Conservation (phyloP, 2,329 filamentous ascomycete genomes). For the Leptosphaerulina australis region DNA sequence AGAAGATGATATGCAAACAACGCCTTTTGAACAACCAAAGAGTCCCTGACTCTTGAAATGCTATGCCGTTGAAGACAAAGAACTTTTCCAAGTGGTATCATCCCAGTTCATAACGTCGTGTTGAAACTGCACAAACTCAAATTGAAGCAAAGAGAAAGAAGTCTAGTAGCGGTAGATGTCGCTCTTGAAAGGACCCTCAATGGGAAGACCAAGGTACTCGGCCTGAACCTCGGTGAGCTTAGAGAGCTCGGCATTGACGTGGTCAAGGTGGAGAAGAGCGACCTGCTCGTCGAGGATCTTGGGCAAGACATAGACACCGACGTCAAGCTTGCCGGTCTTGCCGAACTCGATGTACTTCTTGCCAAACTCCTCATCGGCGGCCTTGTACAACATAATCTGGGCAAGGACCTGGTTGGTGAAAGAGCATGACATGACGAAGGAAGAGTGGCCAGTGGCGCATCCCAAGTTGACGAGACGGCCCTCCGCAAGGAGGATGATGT, state of each 20-base stretch:
- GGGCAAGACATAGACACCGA: conserved; percentile 94
- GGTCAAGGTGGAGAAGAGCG: conserved; percentile 86
- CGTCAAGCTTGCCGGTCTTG: conserved; percentile 85
- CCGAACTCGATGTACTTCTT: conserved; percentile 97
- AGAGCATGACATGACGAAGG: conserved; percentile 99
- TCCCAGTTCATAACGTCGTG: conserved; percentile 65
- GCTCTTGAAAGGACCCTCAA: conserved; percentile 93
- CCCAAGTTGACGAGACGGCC: conserved; percentile 99
- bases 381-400: conserved; percentile 98
- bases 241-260: conserved; percentile 94
- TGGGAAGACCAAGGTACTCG: conserved; percentile 87
- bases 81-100: conserved; percentile 62
- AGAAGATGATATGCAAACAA: conserved; percentile 46
- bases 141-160: conserved; percentile 32
- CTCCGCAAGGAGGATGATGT: conserved; percentile 98
- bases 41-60: conserved; percentile 41
- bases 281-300: conserved; percentile 99
- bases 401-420: conserved; percentile 99
- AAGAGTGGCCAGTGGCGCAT: conserved; percentile 98
- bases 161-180: conserved; percentile 72
- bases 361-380: conserved; percentile 81
- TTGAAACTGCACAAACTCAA: conserved; percentile 53
- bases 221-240: conserved; percentile 84
- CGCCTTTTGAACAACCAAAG: conserved; percentile 45
- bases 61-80: conserved; percentile 68